These are phyloP conservation scores for Sporisorium reilianum DNA, from an alignment of 1,284 basidiomycete genomes.

Conservation along the genomic window DNA sequence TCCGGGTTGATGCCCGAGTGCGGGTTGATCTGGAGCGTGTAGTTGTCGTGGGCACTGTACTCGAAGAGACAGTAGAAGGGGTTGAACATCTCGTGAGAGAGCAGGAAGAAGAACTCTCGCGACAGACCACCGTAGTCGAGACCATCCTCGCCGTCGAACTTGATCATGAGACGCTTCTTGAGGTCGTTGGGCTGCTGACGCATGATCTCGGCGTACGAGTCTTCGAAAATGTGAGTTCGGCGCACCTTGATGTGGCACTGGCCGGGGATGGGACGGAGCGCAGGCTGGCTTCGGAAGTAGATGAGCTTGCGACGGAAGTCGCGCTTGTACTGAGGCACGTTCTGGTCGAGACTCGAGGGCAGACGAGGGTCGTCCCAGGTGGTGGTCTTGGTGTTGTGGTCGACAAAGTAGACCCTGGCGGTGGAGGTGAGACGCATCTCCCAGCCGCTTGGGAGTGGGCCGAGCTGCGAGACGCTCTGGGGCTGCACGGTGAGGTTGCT, in stretches of 20 bases:
- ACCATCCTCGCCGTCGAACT: conserved; percentile 98
- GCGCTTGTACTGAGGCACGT: conserved; percentile 98
- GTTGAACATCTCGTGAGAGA: conserved; percentile 86
- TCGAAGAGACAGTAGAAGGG: conserved; percentile 97
- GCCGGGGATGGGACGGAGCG: conserved; percentile 81
- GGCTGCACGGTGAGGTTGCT: conserved; percentile 83
- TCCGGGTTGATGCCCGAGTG: conserved; percentile 98
- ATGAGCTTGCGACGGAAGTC: conserved; percentile 98
- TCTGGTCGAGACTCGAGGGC: conserved; percentile 85
- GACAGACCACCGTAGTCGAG: conserved; percentile 98
- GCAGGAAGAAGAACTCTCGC: conserved; percentile 99
- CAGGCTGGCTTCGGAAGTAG: conserved; percentile 98
- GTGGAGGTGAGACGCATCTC: conserved; percentile 96
- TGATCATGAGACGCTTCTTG: conserved; percentile 97
- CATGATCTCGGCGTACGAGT: conserved; percentile 97
- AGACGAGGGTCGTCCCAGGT: conserved; percentile 94
- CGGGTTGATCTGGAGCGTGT: conserved; percentile 97
- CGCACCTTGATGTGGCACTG: conserved; percentile 98
- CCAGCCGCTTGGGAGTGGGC: conserved; percentile 95
- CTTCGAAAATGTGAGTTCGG: conserved; percentile 93
- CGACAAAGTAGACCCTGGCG: conserved; percentile 93
- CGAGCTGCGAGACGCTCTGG: conserved; percentile 87
- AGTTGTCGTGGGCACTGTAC: conserved; percentile 99
- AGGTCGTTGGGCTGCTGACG: conserved; percentile 90
- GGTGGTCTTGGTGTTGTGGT: conserved; percentile 93